These are phyloP conservation scores for Colletotrichum lupini DNA, from an alignment of 2,329 filamentous ascomycete species.

Conservation along the genomic window DNA sequence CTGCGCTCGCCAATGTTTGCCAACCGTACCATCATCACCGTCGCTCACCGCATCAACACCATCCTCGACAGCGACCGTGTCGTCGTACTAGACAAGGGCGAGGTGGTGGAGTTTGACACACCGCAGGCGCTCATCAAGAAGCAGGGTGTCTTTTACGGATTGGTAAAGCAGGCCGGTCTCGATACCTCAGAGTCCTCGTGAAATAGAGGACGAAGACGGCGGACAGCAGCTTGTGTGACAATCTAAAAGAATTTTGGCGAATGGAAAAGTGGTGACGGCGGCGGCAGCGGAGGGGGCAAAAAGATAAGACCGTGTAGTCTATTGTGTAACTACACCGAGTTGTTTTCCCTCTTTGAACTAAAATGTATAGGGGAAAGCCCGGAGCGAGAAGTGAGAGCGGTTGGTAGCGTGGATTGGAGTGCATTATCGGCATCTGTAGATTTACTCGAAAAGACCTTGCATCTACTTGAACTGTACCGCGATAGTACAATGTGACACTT, in stretches of 20 bases:
- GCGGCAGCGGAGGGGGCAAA: neutral
- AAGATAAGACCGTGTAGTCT: neutral
- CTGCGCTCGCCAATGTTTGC: slow-evolving; percentile 77
- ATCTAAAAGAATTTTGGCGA: neutral
- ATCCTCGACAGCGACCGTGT: slow-evolving; percentile 91
- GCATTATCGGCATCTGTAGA: slow-evolving; percentile 19
- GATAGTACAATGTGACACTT: neutral
- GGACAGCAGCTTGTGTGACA: neutral
- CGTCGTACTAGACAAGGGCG: slow-evolving; percentile 90
- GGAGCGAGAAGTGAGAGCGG: neutral
- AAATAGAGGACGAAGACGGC: slow-evolving; percentile 41
- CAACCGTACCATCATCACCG: slow-evolving; percentile 96
- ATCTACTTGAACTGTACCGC: slow-evolving; percentile 16
- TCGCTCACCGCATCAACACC: slow-evolving; percentile 97
- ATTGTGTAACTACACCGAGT: neutral
- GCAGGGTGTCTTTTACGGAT: slow-evolving; percentile 85
- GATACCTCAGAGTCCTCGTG: slow-evolving; percentile 48
- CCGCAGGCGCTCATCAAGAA: slow-evolving; percentile 81
- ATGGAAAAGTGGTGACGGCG: neutral
- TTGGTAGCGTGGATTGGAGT: neutral
- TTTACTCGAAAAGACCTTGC: slow-evolving; percentile 19
- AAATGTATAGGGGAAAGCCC: neutral
- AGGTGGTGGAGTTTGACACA: slow-evolving; percentile 92
- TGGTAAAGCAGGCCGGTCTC: slow-evolving; percentile 92
- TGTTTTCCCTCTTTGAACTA: neutral